phyloP scores from a whole-genome alignment of 129 eudicot species.

The Lactuca saligna region DNA sequence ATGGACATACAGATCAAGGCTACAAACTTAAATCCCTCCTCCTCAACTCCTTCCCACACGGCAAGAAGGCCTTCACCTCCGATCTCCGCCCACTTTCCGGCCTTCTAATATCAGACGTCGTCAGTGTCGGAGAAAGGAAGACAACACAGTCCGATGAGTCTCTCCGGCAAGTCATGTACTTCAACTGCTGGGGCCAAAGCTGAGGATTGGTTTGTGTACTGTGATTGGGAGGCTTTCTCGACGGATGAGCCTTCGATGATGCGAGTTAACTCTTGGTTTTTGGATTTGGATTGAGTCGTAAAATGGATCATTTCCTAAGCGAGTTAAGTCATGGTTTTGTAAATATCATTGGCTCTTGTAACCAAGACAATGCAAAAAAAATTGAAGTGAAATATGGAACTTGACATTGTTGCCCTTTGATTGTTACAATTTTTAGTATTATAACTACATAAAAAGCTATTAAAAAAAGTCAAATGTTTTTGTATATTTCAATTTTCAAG shows the following conservation, averaged over 20 bases:
- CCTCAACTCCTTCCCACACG: conserved; percentile 36
- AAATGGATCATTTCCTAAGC: background rate
- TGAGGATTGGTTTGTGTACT: background rate
- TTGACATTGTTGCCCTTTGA: too few species aligned
- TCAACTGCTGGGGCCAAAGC: conserved; percentile 33
- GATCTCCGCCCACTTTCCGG: conserved; percentile 20
- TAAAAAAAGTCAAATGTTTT: too few species aligned
- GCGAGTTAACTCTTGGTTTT: background rate
- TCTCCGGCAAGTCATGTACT: conserved; percentile 34
- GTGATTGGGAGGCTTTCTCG: background rate
- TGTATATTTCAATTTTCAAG: too few species aligned
- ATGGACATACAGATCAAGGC: conserved; percentile 45
- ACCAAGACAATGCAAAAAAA: background rate
- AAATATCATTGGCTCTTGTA: background rate
- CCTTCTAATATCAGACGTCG: background rate
- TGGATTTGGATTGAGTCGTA: background rate
- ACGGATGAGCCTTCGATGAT: background rate
- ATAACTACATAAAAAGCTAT: too few species aligned
- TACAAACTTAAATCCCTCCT: conserved; percentile 37
- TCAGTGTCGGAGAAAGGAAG: background rate
- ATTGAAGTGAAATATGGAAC: too few species aligned
- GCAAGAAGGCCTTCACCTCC: conserved; percentile 26
- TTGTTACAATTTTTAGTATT: too few species aligned
- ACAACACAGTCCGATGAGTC: conserved; percentile 19
- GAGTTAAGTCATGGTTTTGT: conserved; percentile 1